A percentile compares a stretch with the other conserved stretches of the same genome.
Conservation (phyloP, 1,139 yeast species). For the Lodderomyces theae region DNA sequence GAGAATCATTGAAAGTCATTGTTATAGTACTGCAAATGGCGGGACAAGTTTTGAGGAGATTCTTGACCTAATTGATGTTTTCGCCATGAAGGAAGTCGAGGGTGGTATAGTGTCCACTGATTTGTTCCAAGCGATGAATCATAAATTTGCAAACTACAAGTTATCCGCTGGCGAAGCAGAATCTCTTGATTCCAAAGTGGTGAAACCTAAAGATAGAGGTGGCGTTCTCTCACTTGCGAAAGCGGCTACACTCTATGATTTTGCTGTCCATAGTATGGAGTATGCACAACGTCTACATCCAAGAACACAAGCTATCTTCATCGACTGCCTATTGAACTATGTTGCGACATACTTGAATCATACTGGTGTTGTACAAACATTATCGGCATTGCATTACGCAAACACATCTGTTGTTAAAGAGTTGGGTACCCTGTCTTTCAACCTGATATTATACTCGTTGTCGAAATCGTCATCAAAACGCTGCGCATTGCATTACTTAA, state of each 20-base stretch:
- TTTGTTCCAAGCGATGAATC: constrained; percentile 30
- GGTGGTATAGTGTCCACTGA: constrained; percentile 26
- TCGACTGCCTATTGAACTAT: constrained; percentile 41
- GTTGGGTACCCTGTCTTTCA: constrained; percentile 30
- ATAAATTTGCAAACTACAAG: constrained; percentile 27
- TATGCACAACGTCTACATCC: constrained; percentile 19
- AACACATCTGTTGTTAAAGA: constrained; percentile 18
- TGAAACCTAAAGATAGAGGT: constrained; percentile 7
- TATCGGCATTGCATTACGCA: constrained; percentile 20
- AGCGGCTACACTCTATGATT: constrained; percentile 21
- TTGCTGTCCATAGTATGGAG: constrained; percentile 27
- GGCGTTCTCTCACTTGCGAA: constrained; percentile 38
- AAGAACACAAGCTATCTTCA: constrained; percentile 28
- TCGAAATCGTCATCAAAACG: constrained; percentile 30
- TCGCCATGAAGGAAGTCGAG: constrained; percentile 16
- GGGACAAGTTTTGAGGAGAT: constrained; percentile 25
- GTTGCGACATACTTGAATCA: constrained; percentile 35
- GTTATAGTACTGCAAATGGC: constrained; percentile 20
- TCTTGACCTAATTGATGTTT: constrained; percentile 32
- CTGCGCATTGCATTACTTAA: constrained; percentile 25
- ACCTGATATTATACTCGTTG: constrained; percentile 29
- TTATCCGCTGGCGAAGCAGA: constrained; percentile 4
- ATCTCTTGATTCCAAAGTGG: constrained; percentile 16
- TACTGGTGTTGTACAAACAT: constrained; percentile 27
- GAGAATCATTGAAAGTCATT: constrained; percentile 37